These are phyloP conservation scores for Tolypocladium amazonense DNA, from an alignment of 2,329 filamentous ascomycete species.

Conservation along the genomic window DNA sequence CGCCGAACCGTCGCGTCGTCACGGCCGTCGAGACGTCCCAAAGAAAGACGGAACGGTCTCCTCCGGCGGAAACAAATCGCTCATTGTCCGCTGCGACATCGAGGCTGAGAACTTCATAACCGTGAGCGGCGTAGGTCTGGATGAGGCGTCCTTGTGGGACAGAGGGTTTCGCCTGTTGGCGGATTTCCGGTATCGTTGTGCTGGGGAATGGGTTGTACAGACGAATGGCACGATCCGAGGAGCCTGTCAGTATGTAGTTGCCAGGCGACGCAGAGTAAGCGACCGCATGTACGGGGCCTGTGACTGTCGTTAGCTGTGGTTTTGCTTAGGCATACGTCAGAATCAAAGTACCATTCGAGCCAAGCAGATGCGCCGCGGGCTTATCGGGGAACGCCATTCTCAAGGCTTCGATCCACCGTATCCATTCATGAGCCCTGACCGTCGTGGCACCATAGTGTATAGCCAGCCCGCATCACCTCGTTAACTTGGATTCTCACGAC, in stretches of 20 bases:
- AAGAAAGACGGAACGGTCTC: conserved; percentile 82
- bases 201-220: conserved; percentile 68
- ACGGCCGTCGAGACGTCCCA: conserved; percentile 84
- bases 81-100: conserved; percentile 67
- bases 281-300: conserved; percentile 62
- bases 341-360: conserved; percentile 40
- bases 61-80: conserved; percentile 76
- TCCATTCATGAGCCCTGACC: not conserved
- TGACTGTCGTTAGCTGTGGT: not conserved
- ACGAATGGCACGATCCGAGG: conserved; percentile 72
- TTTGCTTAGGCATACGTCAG: not conserved
- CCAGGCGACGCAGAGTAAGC: conserved; percentile 63
- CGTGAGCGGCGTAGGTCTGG: conserved; percentile 82
- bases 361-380: conserved; percentile 44
- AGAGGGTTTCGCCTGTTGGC: conserved; percentile 13
- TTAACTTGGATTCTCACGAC: not conserved
- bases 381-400: conserved; percentile 35
- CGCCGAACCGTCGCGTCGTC: conserved; percentile 65
- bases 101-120: conserved; percentile 82
- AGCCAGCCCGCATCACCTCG: not conserved
- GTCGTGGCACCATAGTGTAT: not conserved
- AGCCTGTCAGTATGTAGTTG: conserved; percentile 75
- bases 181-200: conserved; percentile 20
- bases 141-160: conserved; percentile 53
- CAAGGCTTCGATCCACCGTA: conserved; percentile 10